These are phyloP conservation scores for Plantago ovata DNA, from an alignment of 257 asterid genomes.

Conservation along the genomic window DNA sequence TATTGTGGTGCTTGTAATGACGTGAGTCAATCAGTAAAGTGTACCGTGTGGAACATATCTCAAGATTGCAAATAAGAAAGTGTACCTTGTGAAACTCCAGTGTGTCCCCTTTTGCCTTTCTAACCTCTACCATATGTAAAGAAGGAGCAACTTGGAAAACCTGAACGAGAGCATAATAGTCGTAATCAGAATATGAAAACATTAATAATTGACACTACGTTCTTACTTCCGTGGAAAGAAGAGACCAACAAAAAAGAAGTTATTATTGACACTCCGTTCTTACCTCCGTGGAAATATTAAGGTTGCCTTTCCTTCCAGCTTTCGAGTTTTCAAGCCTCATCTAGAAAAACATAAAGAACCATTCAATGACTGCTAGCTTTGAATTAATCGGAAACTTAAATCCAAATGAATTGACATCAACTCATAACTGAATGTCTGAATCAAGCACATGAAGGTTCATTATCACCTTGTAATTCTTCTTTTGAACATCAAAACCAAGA, in stretches of 20 bases:
- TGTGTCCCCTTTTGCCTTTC: slow-evolving; percentile 49
- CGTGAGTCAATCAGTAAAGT: no score
- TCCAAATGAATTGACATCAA: background rate
- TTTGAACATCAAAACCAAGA: slow-evolving; percentile 89
- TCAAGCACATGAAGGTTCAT: slow-evolving; percentile 4
- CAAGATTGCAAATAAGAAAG: background rate
- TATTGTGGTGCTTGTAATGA: no score
- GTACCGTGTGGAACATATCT: background rate
- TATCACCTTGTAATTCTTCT: slow-evolving; percentile 80
- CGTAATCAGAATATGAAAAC: slow-evolving; percentile 5
- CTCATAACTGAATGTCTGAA: background rate
- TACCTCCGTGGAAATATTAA: slow-evolving; percentile 88
- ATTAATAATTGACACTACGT: background rate
- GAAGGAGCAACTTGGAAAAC: slow-evolving; percentile 52
- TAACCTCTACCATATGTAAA: slow-evolving; percentile 49
- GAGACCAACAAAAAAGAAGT: background rate
- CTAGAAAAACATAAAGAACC: slow-evolving; percentile 27
- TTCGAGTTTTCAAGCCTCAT: slow-evolving; percentile 81
- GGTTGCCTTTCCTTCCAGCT: slow-evolving; percentile 95
- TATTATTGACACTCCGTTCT: background rate
- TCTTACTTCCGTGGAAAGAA: no score
- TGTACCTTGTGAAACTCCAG: slow-evolving; percentile 68
- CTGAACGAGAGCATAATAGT: slow-evolving; percentile 28
- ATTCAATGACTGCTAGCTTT: background rate
- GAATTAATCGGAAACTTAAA: background rate